Conservation (phyloP, 495 filamentous ascomycete genomes). For the Lasiosphaeris hirsuta region DNA sequence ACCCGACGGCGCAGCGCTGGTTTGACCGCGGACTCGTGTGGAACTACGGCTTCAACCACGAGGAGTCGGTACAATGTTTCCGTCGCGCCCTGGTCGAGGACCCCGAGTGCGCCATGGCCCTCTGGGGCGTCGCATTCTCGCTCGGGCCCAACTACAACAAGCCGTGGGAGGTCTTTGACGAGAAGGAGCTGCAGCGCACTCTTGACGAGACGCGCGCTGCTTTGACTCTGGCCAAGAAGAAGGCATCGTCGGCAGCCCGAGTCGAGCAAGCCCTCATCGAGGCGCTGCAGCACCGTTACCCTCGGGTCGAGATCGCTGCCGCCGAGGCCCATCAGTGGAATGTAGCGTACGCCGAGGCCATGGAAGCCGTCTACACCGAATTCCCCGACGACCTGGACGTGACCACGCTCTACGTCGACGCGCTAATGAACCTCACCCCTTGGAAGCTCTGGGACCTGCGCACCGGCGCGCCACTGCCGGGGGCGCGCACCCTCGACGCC, state of each 20-base stretch:
- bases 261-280: conserved; percentile 57
- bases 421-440: conserved; percentile 66
- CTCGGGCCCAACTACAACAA: conserved; percentile 74
- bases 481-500: conserved; percentile 55
- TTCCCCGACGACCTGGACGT: conserved; percentile 60
- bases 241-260: conserved; percentile 26
- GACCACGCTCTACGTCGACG: conserved; percentile 58
- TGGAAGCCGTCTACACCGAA: conserved; percentile 52
- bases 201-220: conserved; percentile 46
- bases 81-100: conserved; percentile 54
- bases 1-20: conserved; percentile 51
- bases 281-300: conserved; percentile 56
- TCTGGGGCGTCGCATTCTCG: conserved; percentile 65
- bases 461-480: conserved; percentile 53
- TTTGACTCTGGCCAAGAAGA: conserved; percentile 38
- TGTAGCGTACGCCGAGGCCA: conserved; percentile 56
- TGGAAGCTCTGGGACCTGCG: conserved; percentile 64
- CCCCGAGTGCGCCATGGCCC: conserved; percentile 54
- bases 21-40: conserved; percentile 61
- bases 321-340: conserved; percentile 53
- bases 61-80: conserved; percentile 59
- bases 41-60: conserved; percentile 65
- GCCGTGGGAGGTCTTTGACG: conserved; percentile 65
- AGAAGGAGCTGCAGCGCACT: conserved; percentile 47
- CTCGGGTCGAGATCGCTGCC: conserved; percentile 33